These are phyloP conservation scores for Sphaceloma murrayae DNA, from an alignment of 2,329 filamentous ascomycete species.

Conservation along the genomic window DNA sequence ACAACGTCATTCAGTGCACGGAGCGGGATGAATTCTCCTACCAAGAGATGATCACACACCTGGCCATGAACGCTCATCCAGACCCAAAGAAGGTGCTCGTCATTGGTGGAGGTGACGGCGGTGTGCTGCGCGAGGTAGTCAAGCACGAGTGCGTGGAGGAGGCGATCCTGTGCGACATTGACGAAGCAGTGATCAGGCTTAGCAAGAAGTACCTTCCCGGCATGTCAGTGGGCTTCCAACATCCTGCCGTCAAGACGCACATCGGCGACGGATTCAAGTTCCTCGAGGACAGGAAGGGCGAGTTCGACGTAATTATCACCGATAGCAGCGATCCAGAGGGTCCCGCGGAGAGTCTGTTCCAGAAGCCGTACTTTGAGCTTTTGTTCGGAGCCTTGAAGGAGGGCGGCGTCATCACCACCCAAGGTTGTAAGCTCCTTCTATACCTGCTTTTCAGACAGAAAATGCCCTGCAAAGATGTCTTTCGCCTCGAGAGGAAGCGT, in stretches of 20 bases:
- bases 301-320: slow-evolving; percentile 98
- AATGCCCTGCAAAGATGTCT: slow-evolving; percentile 7
- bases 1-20: slow-evolving; percentile 98
- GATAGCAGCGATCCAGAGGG: slow-evolving; percentile 97
- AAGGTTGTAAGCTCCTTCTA: slow-evolving; percentile 85
- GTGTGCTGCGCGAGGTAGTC: slow-evolving; percentile 95
- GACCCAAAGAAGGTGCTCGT: slow-evolving; percentile 97
- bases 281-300: slow-evolving; percentile 89
- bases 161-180: slow-evolving; percentile 95
- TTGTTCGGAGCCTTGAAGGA: slow-evolving; percentile 81
- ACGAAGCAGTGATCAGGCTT: slow-evolving; percentile 96
- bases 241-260: slow-evolving; percentile 87
- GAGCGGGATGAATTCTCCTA: slow-evolving; percentile 96
- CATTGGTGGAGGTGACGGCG: slow-evolving; percentile 94
- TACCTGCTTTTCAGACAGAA: not conserved
- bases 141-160: slow-evolving; percentile 98
- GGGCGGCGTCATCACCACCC: slow-evolving; percentile 96
- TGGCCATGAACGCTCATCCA: slow-evolving; percentile 97
- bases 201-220: slow-evolving; percentile 95
- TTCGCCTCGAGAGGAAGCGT: slow-evolving; percentile 3
- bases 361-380: slow-evolving; percentile 98
- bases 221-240: slow-evolving; percentile 83
- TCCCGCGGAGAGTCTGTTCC: slow-evolving; percentile 90
- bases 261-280: slow-evolving; percentile 99
- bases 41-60: slow-evolving; percentile 99